phyloP scores from a whole-genome alignment of 2,329 filamentous ascomycete genomes.

The Calonectria pseudoreteaudii region DNA sequence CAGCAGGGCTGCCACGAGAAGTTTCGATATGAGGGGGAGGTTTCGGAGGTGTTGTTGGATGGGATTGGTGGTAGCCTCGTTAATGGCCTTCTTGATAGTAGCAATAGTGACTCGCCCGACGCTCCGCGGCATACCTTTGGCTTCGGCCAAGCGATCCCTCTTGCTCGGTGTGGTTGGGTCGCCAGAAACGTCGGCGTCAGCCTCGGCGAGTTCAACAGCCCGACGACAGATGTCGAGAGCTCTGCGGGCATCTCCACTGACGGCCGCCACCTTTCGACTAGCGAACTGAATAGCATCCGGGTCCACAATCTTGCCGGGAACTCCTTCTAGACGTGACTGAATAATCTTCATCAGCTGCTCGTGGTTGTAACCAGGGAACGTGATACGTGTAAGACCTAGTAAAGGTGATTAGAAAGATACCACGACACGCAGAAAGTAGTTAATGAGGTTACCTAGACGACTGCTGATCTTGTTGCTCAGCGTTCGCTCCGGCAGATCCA shows the following conservation, averaged over 20 bases:
- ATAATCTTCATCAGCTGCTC: slow-evolving; percentile 98
- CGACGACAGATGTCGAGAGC: slow-evolving; percentile 95
- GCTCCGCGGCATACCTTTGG: slow-evolving; percentile 42
- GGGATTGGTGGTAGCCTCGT: slow-evolving; percentile 92
- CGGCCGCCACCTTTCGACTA: slow-evolving; percentile 94
- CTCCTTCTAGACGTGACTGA: slow-evolving; percentile 88
- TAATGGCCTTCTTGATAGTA: slow-evolving; percentile 93
- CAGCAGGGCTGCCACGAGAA: slow-evolving; percentile 86
- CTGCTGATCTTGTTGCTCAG: slow-evolving; percentile 99
- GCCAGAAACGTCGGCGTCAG: slow-evolving; percentile 70
- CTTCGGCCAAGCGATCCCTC: slow-evolving; percentile 43
- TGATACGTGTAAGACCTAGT: slow-evolving; percentile 85
- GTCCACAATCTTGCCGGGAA: slow-evolving; percentile 90
- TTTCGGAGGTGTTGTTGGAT: slow-evolving; percentile 89
- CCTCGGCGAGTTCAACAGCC: slow-evolving; percentile 94
- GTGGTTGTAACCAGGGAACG: slow-evolving; percentile 96
- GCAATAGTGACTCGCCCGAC: slow-evolving; percentile 82
- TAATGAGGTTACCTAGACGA: slow-evolving; percentile 68
- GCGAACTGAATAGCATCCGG: slow-evolving; percentile 96
- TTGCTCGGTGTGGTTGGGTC: slow-evolving; percentile 74
- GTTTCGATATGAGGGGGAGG: slow-evolving; percentile 83
- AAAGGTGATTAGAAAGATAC: slow-evolving; percentile 7
- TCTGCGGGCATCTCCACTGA: slow-evolving; percentile 91
- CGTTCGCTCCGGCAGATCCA: slow-evolving; percentile 96
- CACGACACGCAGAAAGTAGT: background rate